Conservation (phyloP, 768 basidiomycete genomes). For the Pleurotus sapidus region DNA sequence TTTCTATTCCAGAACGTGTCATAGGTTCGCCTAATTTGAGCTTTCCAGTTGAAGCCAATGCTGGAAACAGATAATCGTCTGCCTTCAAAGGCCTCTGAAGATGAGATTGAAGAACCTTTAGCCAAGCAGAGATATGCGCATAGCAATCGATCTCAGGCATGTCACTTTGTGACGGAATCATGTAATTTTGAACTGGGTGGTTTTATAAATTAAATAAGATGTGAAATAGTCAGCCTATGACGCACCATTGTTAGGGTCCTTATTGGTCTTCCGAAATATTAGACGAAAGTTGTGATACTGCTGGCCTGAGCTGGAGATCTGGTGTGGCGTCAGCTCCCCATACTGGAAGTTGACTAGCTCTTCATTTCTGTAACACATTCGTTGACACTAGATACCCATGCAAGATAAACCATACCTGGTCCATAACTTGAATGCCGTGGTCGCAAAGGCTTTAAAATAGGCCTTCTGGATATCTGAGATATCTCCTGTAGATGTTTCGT, state of each 20-base stretch:
- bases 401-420: constrained; percentile 10
- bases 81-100: constrained; percentile 10
- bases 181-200: constrained; percentile 10
- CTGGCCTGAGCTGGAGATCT: constrained; percentile 7
- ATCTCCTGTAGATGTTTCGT: background rate
- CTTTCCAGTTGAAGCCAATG: constrained; percentile 16
- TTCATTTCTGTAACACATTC: constrained; percentile 11
- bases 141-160: constrained; percentile 19
- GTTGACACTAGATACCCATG: background rate
- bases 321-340: constrained; percentile 9
- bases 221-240: background rate
- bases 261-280: constrained; percentile 19
- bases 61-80: constrained; percentile 19
- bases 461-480: constrained; percentile 7
- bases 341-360: constrained; percentile 15
- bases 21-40: constrained; percentile 20
- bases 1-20: constrained; percentile 19
- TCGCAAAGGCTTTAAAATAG: constrained; percentile 15
- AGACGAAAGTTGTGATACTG: constrained; percentile 14
- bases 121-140: constrained; percentile 12
- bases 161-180: constrained; percentile 7
- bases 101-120: constrained; percentile 7
- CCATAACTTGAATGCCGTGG: constrained; percentile 15
- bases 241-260: constrained; percentile 17
- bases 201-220: background rate